Percentiles rank a stretch among this genome's conserved stretches.
Evolutionary conservation across 2,329 filamentous ascomycete genomes (phyloP).

Genomic region (Cladosporium sp.): DNA sequence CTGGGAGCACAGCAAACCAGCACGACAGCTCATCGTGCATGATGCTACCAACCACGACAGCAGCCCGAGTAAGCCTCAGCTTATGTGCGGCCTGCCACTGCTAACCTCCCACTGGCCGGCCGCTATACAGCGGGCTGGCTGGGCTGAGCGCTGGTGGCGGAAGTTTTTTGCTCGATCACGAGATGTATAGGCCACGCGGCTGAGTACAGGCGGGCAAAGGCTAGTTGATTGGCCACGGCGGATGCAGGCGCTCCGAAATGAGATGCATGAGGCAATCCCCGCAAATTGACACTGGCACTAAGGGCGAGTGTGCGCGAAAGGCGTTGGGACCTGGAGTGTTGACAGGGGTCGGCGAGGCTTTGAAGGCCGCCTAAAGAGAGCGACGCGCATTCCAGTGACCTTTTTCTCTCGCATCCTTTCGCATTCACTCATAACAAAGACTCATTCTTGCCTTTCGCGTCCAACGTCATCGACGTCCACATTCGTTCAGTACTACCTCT

Average conservation of each 20-base stretch:
- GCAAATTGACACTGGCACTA: neutral
- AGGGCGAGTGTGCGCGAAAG: neutral
- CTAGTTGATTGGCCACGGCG: neutral
- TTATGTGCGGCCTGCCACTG: neutral
- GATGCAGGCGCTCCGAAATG: neutral
- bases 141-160: neutral
- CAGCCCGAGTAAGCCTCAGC: slow-evolving; percentile 1
- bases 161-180: neutral
- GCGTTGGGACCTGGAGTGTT: slow-evolving; percentile 9
- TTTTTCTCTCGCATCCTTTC: neutral
- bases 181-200: slow-evolving; percentile 7
- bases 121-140: neutral
- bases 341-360: neutral
- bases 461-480: slow-evolving; percentile 10
- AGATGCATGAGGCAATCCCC: neutral
- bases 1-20: neutral
- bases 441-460: neutral
- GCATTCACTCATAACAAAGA: slow-evolving; percentile 7
- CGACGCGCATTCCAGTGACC: slow-evolving; percentile 3
- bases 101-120: neutral
- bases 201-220: neutral
- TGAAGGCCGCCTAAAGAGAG: neutral
- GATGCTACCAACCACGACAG: neutral
- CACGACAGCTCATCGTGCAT: slow-evolving; percentile 1
- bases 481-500: slow-evolving; percentile 5